Base-by-base conservation (phyloP, 495 filamentous ascomycete genomes). In the Aspergillus egyptiacus region DNA sequence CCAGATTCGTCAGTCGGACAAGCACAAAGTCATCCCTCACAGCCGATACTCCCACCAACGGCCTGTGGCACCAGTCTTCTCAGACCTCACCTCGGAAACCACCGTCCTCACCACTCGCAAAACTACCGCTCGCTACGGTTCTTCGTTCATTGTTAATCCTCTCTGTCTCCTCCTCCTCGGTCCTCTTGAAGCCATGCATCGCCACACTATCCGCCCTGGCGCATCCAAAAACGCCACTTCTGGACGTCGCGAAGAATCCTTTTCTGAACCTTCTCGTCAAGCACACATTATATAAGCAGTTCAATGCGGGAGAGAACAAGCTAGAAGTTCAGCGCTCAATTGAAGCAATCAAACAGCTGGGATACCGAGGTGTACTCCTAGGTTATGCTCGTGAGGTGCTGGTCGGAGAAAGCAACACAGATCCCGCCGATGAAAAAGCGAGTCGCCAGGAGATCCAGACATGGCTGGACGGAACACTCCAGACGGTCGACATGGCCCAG, bases 91-190 rank as follows among this genome's bases (percentile, higher is more conserved):
- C 51, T 11, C 52, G 56, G 54, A 46, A 50, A 13, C 18, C 41
- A 24, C 19, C 33, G 6, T 11, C 19, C 31, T 64, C 81, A 5
- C 81, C 86, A 3, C 66, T 95, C 22, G 79, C 85, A 2, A 75
- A 86, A 35, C 76, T 97, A 27, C 87, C 91, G 2, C 68, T 89
- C 0, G 77, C 77, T 13, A 81, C 75, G 18, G 74, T 97, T 37
- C 65, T 96, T 34, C 85, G 91, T 20, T 90, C 88, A 7, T 72
- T 91, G 50, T 72, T 87, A 48, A 85, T 89, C 11, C 85, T 86
- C 11, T 81, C 81, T 17, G 74, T 96, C 46, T 95, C 91, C 0
- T 88, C 86, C 7, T 91, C 87, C 1, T 77, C 81, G 0, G 50
- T 84, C 15, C 77, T 95, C 5, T 76, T 96, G 19, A 72, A 73